Evolutionary conservation across 306 rosid species (phyloP).

Genomic region (Potentilla sterilis): DNA sequence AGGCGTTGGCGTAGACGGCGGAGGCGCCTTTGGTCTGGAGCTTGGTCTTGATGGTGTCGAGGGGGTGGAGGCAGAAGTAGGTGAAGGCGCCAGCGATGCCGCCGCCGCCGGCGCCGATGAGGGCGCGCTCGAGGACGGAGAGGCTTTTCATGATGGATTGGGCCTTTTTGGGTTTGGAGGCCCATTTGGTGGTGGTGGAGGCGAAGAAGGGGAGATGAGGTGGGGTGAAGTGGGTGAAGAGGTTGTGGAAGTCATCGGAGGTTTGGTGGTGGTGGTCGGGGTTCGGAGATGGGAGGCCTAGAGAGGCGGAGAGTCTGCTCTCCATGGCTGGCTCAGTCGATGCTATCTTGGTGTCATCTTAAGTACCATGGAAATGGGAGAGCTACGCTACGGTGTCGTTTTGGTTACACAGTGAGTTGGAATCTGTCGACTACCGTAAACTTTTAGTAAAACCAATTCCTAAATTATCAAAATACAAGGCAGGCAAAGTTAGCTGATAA

Average conservation of each 20-base stretch:
- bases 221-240: conserved; percentile 47
- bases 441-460: too few species aligned
- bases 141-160: conserved; percentile 49
- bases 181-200: conserved; percentile 30
- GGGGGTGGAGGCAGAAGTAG: conserved; percentile 80
- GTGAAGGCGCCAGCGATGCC: conserved; percentile 98
- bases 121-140: conserved; percentile 73
- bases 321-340: conserved; percentile 46
- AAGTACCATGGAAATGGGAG: not conserved
- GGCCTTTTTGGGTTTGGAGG: conserved; percentile 35
- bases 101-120: conserved; percentile 83
- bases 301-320: conserved; percentile 63
- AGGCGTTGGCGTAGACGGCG: conserved; percentile 53
- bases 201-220: conserved; percentile 22
- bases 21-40: conserved; percentile 89
- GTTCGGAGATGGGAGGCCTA: conserved; percentile 52
- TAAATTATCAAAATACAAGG: too few species aligned
- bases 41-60: conserved; percentile 84
- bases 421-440: too few species aligned
- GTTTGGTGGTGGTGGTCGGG: conserved; percentile 14
- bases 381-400: not conserved
- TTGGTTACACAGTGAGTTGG: too few species aligned
- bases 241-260: conserved; percentile 30
- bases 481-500: too few species aligned
- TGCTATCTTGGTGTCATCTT: not conserved